A percentile compares a stretch with the other conserved stretches of the same genome.
phyloP scores from a whole-genome alignment of 768 basidiomycete genomes.

The Pholiota conissans region DNA sequence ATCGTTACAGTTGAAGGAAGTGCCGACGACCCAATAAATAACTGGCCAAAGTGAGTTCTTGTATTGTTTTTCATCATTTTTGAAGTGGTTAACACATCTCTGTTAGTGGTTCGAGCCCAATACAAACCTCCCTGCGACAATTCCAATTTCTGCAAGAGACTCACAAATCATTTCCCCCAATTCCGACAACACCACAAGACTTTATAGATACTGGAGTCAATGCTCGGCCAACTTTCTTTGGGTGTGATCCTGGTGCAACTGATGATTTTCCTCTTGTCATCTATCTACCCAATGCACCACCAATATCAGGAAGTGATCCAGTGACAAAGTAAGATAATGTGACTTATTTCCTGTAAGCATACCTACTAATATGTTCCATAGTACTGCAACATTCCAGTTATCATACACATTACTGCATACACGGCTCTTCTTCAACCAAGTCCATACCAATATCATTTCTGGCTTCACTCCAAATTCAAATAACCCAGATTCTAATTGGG shows the following conservation, averaged over 20 bases:
- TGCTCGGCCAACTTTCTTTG: constrained; percentile 75
- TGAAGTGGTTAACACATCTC: neutral
- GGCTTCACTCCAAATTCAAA: constrained; percentile 65
- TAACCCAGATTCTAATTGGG: constrained; percentile 58
- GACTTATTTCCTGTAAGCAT: too few relatives aligned
- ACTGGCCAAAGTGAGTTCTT: constrained; percentile 65
- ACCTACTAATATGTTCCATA: constrained; percentile 23
- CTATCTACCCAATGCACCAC: constrained; percentile 79
- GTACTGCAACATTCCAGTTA: constrained; percentile 60
- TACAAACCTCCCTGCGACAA: constrained; percentile 44
- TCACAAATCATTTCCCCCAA: constrained; percentile 65
- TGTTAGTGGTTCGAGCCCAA: constrained; percentile 52
- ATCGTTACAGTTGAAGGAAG: constrained; percentile 75
- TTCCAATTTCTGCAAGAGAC: constrained; percentile 43
- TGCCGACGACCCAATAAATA: constrained; percentile 49
- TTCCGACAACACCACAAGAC: constrained; percentile 48
- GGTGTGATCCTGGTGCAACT: constrained; percentile 59
- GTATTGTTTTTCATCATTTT: neutral
- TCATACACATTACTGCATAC: constrained; percentile 57
- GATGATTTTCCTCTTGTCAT: constrained; percentile 67
- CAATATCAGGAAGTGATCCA: constrained; percentile 57
- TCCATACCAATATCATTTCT: constrained; percentile 49
- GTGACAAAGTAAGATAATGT: constrained; percentile 71
- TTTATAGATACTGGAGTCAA: constrained; percentile 66
- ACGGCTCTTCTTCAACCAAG: constrained; percentile 61